Evolutionary conservation across 2,329 filamentous ascomycete genomes (phyloP).

Genomic region (Phoma sp.): DNA sequence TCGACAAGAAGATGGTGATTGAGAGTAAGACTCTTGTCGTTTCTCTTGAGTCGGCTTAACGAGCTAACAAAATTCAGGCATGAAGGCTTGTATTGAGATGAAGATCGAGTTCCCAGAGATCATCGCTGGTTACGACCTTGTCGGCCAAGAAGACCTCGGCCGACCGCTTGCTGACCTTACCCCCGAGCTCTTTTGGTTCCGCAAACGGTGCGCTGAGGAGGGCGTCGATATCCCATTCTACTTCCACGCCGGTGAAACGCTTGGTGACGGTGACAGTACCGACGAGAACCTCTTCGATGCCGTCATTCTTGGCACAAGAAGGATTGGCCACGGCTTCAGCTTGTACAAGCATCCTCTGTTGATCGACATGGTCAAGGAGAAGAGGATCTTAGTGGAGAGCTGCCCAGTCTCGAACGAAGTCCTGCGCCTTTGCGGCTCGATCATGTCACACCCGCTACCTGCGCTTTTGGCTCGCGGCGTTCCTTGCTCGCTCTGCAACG

Average conservation of each 20-base stretch:
- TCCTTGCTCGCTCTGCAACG: conserved; percentile 82
- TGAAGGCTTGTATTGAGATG: conserved; percentile 85
- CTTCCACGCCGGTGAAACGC: conserved; percentile 90
- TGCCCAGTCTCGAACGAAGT: conserved; percentile 93
- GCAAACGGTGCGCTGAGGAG: conserved; percentile 78
- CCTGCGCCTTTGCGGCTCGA: conserved; percentile 75
- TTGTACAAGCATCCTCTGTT: conserved; percentile 91
- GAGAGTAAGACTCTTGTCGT: conserved; percentile 56
- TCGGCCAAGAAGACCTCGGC: conserved; percentile 84
- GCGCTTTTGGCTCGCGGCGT: conserved; percentile 86
- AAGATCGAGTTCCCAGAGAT: conserved; percentile 80
- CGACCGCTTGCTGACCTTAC: conserved; percentile 76
- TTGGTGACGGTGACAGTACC: conserved; percentile 76
- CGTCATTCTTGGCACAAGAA: conserved; percentile 80
- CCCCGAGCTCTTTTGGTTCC: conserved; percentile 92
- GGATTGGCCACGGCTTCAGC: conserved; percentile 89
- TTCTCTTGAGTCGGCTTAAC: no score
- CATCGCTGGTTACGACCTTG: conserved; percentile 86
- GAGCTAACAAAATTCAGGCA: conserved; percentile 51
- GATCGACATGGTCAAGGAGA: conserved; percentile 86
- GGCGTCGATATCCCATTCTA: conserved; percentile 88
- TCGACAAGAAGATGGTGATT: conserved; percentile 69
- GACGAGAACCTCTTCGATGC: conserved; percentile 91
- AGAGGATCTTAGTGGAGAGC: conserved; percentile 84
- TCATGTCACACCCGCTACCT: conserved; percentile 80